Conservation (phyloP, 768 basidiomycete species). For the Termitomyces sp. region DNA sequence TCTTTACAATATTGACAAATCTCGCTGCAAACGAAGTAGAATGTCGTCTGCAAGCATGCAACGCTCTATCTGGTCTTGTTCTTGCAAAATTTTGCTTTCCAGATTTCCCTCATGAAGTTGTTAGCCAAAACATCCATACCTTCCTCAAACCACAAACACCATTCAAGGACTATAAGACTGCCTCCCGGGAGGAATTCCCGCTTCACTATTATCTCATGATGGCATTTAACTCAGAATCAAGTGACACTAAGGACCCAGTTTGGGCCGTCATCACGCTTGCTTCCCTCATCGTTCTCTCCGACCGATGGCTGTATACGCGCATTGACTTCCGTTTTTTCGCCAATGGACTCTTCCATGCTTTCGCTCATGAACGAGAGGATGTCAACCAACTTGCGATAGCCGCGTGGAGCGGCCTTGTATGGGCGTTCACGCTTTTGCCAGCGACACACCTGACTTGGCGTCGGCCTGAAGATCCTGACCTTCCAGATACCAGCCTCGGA, state of each 20-base stretch:
- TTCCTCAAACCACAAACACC: conserved; percentile 23
- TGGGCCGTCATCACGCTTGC: conserved; percentile 43
- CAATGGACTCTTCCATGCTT: conserved; percentile 25
- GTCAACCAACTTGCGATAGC: conserved; percentile 35
- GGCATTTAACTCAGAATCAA: conserved; percentile 21
- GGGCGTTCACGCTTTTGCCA: conserved; percentile 39
- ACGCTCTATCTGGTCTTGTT: conserved; percentile 53
- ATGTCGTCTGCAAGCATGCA: conserved; percentile 46
- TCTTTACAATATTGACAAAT: conserved; percentile 33
- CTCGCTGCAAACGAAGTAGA: conserved; percentile 23
- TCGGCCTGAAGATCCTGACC: conserved; percentile 14
- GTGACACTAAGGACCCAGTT: conserved; percentile 25
- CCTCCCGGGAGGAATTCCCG: conserved; percentile 7
- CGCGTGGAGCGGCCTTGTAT: conserved; percentile 52
- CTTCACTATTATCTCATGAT: conserved; percentile 22
- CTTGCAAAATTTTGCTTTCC: conserved; percentile 28
- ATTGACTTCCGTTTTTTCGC: conserved; percentile 33
- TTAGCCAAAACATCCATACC: conserved; percentile 21
- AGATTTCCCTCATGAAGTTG: conserved; percentile 18
- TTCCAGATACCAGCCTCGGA: conserved; percentile 14
- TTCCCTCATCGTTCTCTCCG: conserved; percentile 44
- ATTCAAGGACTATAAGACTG: background rate
- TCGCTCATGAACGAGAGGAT: conserved; percentile 26
- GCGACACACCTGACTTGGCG: conserved; percentile 19
- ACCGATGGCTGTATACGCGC: conserved; percentile 37